These are phyloP conservation scores for Leptographium galeiforme DNA, from an alignment of 2,329 filamentous ascomycete genomes.

Conservation along the genomic window DNA sequence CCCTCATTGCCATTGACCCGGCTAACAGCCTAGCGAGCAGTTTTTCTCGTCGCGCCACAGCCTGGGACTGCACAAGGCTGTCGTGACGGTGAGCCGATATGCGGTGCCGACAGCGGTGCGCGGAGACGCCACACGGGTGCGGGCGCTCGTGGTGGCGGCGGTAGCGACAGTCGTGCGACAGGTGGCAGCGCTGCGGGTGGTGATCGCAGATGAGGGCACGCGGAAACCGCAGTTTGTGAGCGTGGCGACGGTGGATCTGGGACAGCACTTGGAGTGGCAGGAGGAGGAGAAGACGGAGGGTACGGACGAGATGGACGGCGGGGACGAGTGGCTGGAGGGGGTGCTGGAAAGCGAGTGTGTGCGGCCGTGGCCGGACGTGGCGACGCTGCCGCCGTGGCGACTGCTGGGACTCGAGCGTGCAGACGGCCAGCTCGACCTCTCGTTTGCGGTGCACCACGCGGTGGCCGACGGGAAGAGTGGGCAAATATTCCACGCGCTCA, in stretches of 20 bases:
- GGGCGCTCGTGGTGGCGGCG: slow-evolving; percentile 21
- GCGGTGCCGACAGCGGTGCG: slow-evolving; percentile 2
- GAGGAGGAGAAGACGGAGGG: neutral
- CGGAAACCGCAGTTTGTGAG: slow-evolving; percentile 28
- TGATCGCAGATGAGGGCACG: slow-evolving; percentile 31
- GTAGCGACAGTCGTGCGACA: slow-evolving; percentile 25
- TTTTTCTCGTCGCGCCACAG: slow-evolving; percentile 32
- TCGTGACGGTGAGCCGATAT: slow-evolving; percentile 33
- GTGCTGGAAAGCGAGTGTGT: slow-evolving; percentile 27
- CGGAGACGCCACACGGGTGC: slow-evolving; percentile 2
- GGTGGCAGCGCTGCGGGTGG: slow-evolving; percentile 35
- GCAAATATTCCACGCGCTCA: slow-evolving; percentile 31
- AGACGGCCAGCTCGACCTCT: slow-evolving; percentile 22
- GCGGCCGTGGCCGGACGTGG: slow-evolving; percentile 26
- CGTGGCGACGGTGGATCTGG: slow-evolving; percentile 28
- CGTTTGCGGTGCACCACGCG: slow-evolving; percentile 38
- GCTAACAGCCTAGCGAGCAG: slow-evolving; percentile 22
- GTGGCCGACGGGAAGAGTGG: slow-evolving; percentile 38
- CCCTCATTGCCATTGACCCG: neutral
- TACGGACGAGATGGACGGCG: slow-evolving; percentile 7
- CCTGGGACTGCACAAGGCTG: slow-evolving; percentile 32
- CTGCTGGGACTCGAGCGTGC: slow-evolving; percentile 22
- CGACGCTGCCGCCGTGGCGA: slow-evolving; percentile 32
- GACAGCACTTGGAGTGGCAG: slow-evolving; percentile 26
- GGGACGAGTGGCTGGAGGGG: slow-evolving; percentile 18